phyloP scores from a whole-genome alignment of 352 stramenopile genomes.

The Pythium biforme region DNA sequence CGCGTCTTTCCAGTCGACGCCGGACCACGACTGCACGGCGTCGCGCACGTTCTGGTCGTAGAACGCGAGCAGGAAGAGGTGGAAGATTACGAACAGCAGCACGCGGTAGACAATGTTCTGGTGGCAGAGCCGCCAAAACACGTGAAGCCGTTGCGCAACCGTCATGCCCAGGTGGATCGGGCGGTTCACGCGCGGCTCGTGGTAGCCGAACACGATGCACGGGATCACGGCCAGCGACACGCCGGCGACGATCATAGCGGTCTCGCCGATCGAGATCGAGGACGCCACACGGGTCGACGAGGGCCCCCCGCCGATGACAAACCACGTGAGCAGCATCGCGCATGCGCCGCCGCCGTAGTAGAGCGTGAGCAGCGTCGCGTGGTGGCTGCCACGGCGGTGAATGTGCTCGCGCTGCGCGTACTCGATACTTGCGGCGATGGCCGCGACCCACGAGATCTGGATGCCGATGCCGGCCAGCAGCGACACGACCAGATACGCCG shows the following conservation, averaged over 20 bases:
- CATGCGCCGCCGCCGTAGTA: slow-evolving; percentile 10
- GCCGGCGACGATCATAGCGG: not conserved
- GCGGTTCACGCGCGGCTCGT: not conserved
- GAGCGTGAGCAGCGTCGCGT: slow-evolving; percentile 11
- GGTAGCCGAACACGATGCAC: slow-evolving; percentile 3
- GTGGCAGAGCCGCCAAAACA: slow-evolving; percentile 22
- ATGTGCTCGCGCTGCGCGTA: slow-evolving; percentile 27
- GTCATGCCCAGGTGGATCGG: not conserved
- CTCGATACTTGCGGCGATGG: slow-evolving; percentile 22
- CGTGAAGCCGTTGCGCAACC: not conserved
- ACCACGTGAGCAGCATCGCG: not conserved
- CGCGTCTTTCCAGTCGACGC: not conserved
- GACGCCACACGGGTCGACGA: not conserved
- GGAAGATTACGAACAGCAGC: slow-evolving; percentile 16
- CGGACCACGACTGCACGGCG: slow-evolving; percentile 15
- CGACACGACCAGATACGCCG: slow-evolving; percentile 8
- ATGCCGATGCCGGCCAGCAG: slow-evolving; percentile 11
- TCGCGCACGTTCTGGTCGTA: slow-evolving; percentile 20
- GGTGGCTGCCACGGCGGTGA: slow-evolving; percentile 12
- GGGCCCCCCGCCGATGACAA: not conserved
- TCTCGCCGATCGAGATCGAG: slow-evolving; percentile 1
- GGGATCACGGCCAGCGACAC: slow-evolving; percentile 3
- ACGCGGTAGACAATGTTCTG: slow-evolving; percentile 23
- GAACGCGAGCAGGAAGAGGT: slow-evolving; percentile 16
- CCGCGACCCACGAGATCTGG: slow-evolving; percentile 19